Evolutionary conservation across 2,329 filamentous ascomycete species (phyloP).

Genomic region (Diaporthe nobilis): DNA sequence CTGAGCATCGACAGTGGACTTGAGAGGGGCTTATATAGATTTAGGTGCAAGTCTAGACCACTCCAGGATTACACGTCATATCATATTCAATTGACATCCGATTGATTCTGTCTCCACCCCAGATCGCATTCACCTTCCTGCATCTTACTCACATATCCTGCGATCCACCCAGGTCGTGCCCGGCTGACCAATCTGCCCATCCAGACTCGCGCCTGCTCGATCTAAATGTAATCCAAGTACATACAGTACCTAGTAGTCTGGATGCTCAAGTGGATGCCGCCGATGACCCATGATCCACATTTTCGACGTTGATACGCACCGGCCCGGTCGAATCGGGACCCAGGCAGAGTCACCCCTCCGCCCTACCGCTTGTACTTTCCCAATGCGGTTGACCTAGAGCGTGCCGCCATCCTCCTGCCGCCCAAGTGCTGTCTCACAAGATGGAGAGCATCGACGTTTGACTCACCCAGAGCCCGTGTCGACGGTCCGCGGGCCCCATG

Average conservation of each 20-base stretch:
- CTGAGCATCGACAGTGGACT: not conserved
- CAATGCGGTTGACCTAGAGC: not conserved
- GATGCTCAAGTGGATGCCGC: not conserved
- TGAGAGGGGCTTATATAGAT: not conserved
- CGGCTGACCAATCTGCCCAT: not conserved
- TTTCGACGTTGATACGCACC: not conserved
- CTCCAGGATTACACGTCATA: not conserved
- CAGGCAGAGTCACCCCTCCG: not conserved
- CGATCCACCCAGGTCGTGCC: not conserved
- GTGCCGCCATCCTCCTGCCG: not conserved
- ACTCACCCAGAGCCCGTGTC: slow-evolving; percentile 13
- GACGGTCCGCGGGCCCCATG: slow-evolving; percentile 22
- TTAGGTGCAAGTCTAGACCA: not conserved
- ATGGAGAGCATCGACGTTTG: not conserved
- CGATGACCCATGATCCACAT: not conserved
- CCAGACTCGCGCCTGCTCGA: not conserved
- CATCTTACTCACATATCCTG: not conserved
- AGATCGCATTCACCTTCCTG: slow-evolving; percentile 12
- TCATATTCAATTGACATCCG: not conserved
- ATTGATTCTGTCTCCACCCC: not conserved
- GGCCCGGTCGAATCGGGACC: not conserved
- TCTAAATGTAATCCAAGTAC: not conserved
- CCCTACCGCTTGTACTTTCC: slow-evolving; percentile 39
- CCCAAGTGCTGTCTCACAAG: slow-evolving; percentile 9
- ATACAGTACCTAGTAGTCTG: not conserved